Base-by-base conservation (phyloP, 2,329 filamentous ascomycete genomes). In the Diaporthe sp. region DNA sequence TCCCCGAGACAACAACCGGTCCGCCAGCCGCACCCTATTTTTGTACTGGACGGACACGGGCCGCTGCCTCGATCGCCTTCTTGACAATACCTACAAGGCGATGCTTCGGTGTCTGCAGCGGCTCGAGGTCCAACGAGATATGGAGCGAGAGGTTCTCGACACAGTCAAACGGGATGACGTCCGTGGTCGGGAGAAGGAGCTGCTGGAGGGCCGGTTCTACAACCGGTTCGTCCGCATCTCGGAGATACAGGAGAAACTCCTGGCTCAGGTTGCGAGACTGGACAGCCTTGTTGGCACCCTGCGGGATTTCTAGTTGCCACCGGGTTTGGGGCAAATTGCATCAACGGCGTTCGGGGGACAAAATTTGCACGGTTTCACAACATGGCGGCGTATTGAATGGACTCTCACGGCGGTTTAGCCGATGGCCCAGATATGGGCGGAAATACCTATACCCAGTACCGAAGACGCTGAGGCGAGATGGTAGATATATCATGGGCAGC, bases 41-140 rank as follows among this genome's bases (percentile, higher is more conserved):
- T 91, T 98, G 74, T 98, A 96, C 93, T 98, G 92, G 87, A 98
- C 95, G 83, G 96, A 98, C 82, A 87, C 90, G 15, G 91, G 95
- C 61, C 91, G 94, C 63, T 93, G 94, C 9, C 87, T 92, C 67
- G 88, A 90, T 28, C 90, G 93, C 76, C 86, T 98, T 1, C 85
- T 98, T 15, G 93, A 98, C 77, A 93, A 95, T 76, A 91, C 94
- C 0, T 98, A 98, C 87, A 98, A 98, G 83, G 90, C 93, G 39
- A 98, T 98, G 94, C 90, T 95, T 22, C 92, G 96, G 74, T 94
- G 94, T 77, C 83, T 98, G 67, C 94, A 98, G 83, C 93, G 95
- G 34, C 89, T 97, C 34, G 90, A 92, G 49, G 91, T 94, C 39
- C 95, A 98, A 83, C 91, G 94, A 53, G 89, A 91, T 68, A 92